These are phyloP conservation scores for Colletotrichum sp. DNA, from an alignment of 2,329 filamentous ascomycete genomes.

Conservation along the genomic window DNA sequence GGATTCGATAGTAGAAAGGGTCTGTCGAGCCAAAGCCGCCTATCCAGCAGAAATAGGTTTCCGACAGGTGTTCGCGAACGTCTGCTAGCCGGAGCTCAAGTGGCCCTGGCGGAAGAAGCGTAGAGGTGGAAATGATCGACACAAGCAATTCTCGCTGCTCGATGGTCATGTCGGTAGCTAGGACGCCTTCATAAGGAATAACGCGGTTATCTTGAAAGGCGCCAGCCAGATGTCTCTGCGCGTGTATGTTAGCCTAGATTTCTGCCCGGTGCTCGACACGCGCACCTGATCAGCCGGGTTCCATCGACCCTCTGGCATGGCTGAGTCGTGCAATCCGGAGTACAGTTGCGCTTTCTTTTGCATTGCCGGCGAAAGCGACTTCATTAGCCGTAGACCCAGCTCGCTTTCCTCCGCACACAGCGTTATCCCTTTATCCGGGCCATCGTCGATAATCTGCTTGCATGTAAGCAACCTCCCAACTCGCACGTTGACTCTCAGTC, in stretches of 20 bases:
- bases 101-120: neutral
- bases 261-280: neutral
- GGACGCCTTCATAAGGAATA: neutral
- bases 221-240: neutral
- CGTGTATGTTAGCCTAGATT: neutral
- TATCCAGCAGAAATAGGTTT: neutral
- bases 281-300: neutral
- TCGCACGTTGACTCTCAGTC: neutral
- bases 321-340: neutral
- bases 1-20: neutral
- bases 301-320: neutral
- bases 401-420: neutral
- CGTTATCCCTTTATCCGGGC: neutral
- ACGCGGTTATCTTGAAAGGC: neutral
- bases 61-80: neutral
- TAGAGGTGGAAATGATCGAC: neutral
- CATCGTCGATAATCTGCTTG: neutral
- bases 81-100: neutral
- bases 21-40: neutral
- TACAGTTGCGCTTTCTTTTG: neutral
- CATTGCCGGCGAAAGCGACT: neutral
- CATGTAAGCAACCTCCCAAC: neutral
- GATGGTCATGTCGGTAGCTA: neutral
- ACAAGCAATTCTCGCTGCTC: neutral
- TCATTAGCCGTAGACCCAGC: neutral